A percentile compares a stretch with the other conserved stretches of the same genome.
phyloP scores from a whole-genome alignment of 208 protist species.

The Acanthamoeba royreba region DNA sequence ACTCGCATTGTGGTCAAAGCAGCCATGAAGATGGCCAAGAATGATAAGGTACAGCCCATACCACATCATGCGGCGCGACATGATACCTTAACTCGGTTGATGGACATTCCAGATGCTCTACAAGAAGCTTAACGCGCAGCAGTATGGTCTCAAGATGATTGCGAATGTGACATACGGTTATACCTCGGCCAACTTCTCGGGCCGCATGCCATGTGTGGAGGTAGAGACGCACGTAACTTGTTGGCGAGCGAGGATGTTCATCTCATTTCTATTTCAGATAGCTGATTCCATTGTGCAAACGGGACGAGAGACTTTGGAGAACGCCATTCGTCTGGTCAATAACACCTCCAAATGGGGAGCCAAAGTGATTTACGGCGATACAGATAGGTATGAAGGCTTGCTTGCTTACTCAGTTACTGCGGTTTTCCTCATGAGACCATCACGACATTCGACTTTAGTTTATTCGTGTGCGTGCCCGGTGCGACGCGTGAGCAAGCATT shows the following conservation, averaged over 20 bases:
- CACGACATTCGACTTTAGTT: too few species aligned
- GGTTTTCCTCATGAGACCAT: too few species aligned
- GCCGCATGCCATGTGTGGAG: conserved; percentile 88
- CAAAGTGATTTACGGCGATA: conserved; percentile 88
- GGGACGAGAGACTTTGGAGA: conserved; percentile 81
- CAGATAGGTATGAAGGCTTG: conserved; percentile 77
- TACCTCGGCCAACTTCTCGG: conserved; percentile 82
- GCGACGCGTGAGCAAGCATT: conserved; percentile 80
- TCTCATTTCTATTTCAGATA: too few species aligned
- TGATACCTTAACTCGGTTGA: background rate
- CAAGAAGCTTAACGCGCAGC: conserved; percentile 76
- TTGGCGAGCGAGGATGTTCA: background rate
- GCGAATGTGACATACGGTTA: conserved; percentile 91
- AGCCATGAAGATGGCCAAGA: conserved; percentile 66
- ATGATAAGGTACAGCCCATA: conserved; percentile 56
- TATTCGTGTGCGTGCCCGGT: conserved; percentile 73
- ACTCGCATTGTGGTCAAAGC: conserved; percentile 82
- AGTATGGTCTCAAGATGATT: conserved; percentile 87
- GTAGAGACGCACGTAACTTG: conserved; percentile 14
- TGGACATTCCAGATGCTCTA: conserved; percentile 46
- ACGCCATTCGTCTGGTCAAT: conserved; percentile 65
- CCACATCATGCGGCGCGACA: too few species aligned
- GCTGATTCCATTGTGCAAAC: conserved; percentile 84
- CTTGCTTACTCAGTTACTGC: background rate
- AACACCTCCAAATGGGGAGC: conserved; percentile 59